Percentiles rank a stretch among this genome's conserved stretches.
phyloP scores from a whole-genome alignment of 257 asterid species.

The Parsonsia alboflavescens region DNA sequence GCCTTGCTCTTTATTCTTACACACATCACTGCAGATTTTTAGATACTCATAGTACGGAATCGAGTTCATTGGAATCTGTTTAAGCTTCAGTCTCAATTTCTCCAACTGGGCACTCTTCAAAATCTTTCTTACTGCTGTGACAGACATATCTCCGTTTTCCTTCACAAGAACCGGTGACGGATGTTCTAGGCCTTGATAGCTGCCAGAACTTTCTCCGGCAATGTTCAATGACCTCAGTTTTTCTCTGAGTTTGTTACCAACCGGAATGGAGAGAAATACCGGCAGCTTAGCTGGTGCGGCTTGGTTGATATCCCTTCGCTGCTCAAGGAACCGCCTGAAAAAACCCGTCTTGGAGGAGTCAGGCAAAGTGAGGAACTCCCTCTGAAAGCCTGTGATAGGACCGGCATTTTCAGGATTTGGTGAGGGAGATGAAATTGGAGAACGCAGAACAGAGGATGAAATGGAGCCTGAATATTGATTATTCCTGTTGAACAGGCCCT shows the following conservation, averaged over 20 bases:
- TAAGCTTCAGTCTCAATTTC: conserved; percentile 33
- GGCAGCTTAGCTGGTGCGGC: conserved; percentile 36
- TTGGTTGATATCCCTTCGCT: conserved; percentile 42
- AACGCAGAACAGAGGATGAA: conserved; percentile 15
- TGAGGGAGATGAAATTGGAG: conserved; percentile 26
- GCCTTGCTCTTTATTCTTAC: conserved; percentile 40
- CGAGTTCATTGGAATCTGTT: conserved; percentile 50
- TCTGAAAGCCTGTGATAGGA: conserved; percentile 18
- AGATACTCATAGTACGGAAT: conserved; percentile 47
- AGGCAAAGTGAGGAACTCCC: conserved; percentile 27
- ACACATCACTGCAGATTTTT: conserved; percentile 43
- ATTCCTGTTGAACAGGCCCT: conserved; percentile 17
- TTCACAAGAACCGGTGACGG: conserved; percentile 13
- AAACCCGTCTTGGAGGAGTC: conserved; percentile 28
- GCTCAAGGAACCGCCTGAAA: conserved; percentile 45
- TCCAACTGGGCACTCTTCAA: conserved; percentile 48
- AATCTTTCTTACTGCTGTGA: conserved; percentile 50
- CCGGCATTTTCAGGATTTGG: conserved; percentile 18
- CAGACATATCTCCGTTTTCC: conserved; percentile 26
- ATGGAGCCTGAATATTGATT: neutral
- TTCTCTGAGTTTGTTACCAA: conserved; percentile 61
- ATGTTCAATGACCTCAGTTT: conserved; percentile 37
- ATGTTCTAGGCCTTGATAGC: conserved; percentile 27
- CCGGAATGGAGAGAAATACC: conserved; percentile 46
- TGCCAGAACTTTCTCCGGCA: conserved; percentile 28